Evolutionary conservation across 768 basidiomycete species (phyloP).

Genomic region (Rhodotorula paludigena): DNA sequence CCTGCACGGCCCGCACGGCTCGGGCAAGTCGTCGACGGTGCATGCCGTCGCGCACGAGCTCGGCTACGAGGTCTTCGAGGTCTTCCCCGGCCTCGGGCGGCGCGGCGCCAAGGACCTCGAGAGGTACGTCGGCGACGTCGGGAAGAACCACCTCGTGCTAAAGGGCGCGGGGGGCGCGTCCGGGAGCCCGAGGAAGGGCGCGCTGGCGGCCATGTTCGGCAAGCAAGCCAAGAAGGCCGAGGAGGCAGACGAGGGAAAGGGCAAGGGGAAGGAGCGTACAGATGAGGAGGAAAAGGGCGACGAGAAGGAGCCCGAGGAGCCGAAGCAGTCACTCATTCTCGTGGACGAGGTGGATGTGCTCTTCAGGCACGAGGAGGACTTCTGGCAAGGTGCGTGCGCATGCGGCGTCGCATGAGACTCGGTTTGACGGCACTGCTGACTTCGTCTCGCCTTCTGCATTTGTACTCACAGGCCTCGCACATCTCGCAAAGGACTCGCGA

Average conservation of each 20-base stretch:
- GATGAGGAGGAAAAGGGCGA: neutral
- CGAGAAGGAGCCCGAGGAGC: neutral
- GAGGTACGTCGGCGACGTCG: slow-evolving; percentile 80
- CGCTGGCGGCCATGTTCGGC: slow-evolving; percentile 23
- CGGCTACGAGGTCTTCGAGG: slow-evolving; percentile 94
- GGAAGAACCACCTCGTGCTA: slow-evolving; percentile 77
- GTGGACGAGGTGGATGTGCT: slow-evolving; percentile 94
- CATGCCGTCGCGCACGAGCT: slow-evolving; percentile 92
- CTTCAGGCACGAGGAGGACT: slow-evolving; percentile 72
- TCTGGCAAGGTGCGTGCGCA: slow-evolving; percentile 40
- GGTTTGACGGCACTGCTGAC: no score
- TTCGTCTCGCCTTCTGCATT: no score
- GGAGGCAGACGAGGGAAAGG: neutral
- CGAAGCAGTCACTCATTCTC: slow-evolving; percentile 80
- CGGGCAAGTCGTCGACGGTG: slow-evolving; percentile 85
- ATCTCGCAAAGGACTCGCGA: slow-evolving; percentile 73
- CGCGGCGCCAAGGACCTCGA: slow-evolving; percentile 73
- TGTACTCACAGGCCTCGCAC: slow-evolving; percentile 72
- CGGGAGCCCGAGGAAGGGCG: slow-evolving; percentile 27
- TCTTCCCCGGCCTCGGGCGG: slow-evolving; percentile 90
- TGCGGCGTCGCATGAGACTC: no score
- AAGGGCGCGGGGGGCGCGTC: slow-evolving; percentile 11
- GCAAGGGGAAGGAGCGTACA: neutral
- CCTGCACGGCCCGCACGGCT: slow-evolving; percentile 72
- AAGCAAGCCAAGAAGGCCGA: slow-evolving; percentile 1